These are phyloP conservation scores for Wallacemonas collosoma DNA, from an alignment of 208 protist species.

Conservation along the genomic window DNA sequence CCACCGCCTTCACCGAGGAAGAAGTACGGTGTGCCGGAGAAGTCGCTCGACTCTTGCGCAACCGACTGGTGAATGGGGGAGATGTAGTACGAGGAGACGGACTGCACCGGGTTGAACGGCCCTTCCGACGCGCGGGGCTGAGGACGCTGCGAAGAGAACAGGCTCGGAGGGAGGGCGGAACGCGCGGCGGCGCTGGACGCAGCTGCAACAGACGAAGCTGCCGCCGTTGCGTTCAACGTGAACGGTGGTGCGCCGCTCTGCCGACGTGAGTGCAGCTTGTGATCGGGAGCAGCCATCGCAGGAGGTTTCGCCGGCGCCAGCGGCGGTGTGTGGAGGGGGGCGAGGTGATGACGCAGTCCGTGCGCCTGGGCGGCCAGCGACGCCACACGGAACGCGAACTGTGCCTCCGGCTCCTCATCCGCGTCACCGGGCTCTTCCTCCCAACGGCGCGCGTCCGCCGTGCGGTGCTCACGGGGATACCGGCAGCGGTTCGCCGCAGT, in stretches of 20 bases:
- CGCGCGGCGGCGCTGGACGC: too few relatives aligned
- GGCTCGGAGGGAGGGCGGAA: not conserved
- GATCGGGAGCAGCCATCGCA: not conserved
- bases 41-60: conserved; percentile 51
- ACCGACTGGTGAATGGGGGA: conserved; percentile 79
- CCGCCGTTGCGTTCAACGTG: not conserved
- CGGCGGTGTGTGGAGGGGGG: conserved; percentile 4
- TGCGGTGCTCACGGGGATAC: too few relatives aligned
- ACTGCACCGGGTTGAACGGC: not conserved
- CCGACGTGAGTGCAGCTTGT: not conserved
- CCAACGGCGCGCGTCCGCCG: too few relatives aligned
- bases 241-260: not conserved
- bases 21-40: conserved; percentile 28
- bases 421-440: not conserved
- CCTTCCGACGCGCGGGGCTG: not conserved
- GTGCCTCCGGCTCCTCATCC: conserved; percentile 7
- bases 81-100: conserved; percentile 67
- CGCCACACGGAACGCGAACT: conserved; percentile 36
- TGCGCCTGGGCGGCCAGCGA: conserved; percentile 32
- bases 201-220: too few relatives aligned
- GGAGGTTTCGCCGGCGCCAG: not conserved
- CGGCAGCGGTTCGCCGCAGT: too few relatives aligned
- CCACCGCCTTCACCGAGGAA: conserved; percentile 69
- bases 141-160: conserved; percentile 13
- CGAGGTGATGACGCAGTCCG: conserved; percentile 23